These are phyloP conservation scores for Capillidium heterosporum DNA, from an alignment of 371 early-diverging fungal species.

Conservation along the genomic window DNA sequence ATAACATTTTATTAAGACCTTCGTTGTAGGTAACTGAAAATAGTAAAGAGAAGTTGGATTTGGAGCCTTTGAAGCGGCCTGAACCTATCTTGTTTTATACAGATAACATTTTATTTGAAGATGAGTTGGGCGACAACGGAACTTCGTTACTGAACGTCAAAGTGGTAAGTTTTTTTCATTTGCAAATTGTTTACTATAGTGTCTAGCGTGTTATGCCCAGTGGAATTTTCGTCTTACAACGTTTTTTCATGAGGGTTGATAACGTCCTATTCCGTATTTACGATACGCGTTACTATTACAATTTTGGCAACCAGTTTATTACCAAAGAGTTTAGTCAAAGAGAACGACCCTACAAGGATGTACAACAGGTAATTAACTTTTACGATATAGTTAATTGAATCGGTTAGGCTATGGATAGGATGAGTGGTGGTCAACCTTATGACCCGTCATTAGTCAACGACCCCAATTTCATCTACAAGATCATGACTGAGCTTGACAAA, in stretches of 20 bases:
- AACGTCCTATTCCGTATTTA: slow-evolving; percentile 70
- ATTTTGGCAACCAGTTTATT: slow-evolving; percentile 43
- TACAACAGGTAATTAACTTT: slow-evolving; percentile 30
- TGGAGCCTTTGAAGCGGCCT: slow-evolving; percentile 42
- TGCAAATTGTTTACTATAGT: neutral
- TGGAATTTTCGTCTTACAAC: slow-evolving; percentile 68
- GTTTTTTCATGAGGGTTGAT: slow-evolving; percentile 86
- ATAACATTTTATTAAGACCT: neutral
- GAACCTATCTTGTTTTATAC: slow-evolving; percentile 86
- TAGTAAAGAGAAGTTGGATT: slow-evolving; percentile 33
- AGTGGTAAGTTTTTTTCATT: slow-evolving; percentile 31
- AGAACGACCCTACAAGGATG: slow-evolving; percentile 35
- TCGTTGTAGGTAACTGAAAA: slow-evolving; percentile 11
- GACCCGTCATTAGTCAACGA: too few relatives aligned
- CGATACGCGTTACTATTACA: slow-evolving; percentile 78
- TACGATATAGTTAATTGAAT: too few relatives aligned
- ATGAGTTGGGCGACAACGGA: slow-evolving; percentile 92
- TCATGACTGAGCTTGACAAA: too few relatives aligned
- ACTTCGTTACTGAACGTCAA: slow-evolving; percentile 56
- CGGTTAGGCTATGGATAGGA: too few relatives aligned
- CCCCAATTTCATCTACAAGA: too few relatives aligned
- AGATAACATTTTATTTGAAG: slow-evolving; percentile 80
- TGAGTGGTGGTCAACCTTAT: too few relatives aligned
- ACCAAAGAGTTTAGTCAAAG: slow-evolving; percentile 52
- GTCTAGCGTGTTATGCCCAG: slow-evolving; percentile 75